Evolutionary conservation across 2,329 filamentous ascomycete species (phyloP), one percentile per base, ranked within the genome.

Genomic region (Sporothrix luriei): DNA sequence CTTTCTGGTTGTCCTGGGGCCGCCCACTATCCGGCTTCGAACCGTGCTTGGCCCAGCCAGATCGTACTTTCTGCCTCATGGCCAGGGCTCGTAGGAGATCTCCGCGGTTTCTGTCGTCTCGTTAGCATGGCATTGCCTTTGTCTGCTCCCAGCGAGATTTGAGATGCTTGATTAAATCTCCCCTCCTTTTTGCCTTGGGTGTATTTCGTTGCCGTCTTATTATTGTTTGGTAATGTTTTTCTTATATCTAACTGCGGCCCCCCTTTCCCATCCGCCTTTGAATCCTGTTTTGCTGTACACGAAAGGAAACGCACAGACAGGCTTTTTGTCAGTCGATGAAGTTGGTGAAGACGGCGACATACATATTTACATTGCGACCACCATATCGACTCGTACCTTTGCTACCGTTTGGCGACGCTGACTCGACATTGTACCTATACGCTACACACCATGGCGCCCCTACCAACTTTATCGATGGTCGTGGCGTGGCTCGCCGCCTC

Each of bases 1-100:
- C 21, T 24, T 43, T 40, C 19, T 61, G 33, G 57, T 43, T 19
- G 19, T 43, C 33, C 57, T 61, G 57, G 57, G 57, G 57, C 57
- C 57, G 57, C n/a, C 38, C 19, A 40, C 57, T 43, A 40, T 24
- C 57, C 57, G 38, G 9, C 24, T 11, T 61, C 57, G 24, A 61
- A 24, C 21, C 38, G 57, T 43, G 13, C 29, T 29, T 62, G n/a
- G n/a, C n/a, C 13, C 57, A 62, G 26, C 38, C 19, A 46, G 38
- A 40, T 21, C 10, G 13, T 43, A 5, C n/a, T 33, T 62, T n/a
- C 57, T 16, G 40, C 29, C n/a, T 26, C 57, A 62, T 62, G 57
- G 57, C 57, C 38, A 14, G 57, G 57, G 16, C 24, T 61, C 43
- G 19, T 61, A 11, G 7, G 33, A 40, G 26, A 7, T 26, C 13